Percentiles rank a stretch among this genome's conserved stretches.
Conservation (phyloP, 495 filamentous ascomycete genomes). For the Aspergillus kassunensis region DNA sequence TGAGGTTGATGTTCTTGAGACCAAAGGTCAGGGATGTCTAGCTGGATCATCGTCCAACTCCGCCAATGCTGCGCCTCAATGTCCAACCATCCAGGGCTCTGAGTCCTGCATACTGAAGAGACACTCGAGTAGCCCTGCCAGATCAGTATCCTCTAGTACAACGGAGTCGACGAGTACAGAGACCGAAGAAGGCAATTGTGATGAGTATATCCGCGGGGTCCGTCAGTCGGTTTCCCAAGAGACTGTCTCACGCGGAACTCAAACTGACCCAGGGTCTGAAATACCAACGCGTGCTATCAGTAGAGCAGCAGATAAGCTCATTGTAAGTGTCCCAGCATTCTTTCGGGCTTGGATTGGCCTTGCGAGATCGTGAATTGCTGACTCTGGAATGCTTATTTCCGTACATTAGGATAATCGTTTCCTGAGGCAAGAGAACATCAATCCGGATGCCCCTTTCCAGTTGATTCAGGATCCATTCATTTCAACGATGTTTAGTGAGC, state of each 20-base stretch:
- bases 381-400: too few relatives aligned
- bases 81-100: not conserved
- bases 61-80: not conserved
- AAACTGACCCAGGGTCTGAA: not conserved
- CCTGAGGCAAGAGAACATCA: not conserved
- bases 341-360: too few relatives aligned
- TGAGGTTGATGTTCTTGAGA: not conserved
- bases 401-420: not conserved
- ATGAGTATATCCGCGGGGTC: not conserved
- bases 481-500: conserved; percentile 1
- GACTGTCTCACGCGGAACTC: conserved; percentile 2
- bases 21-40: not conserved
- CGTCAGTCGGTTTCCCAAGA: not conserved
- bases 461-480: not conserved
- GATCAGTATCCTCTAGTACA: not conserved
- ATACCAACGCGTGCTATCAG: not conserved
- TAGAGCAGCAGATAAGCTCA: not conserved
- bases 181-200: not conserved
- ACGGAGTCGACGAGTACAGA: not conserved
- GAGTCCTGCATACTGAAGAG: not conserved
- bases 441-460: not conserved
- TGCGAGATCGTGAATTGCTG: too few relatives aligned
- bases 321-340: not conserved
- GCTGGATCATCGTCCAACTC: not conserved
- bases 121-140: not conserved